Evolutionary conservation across 192 early-diverging fungal genomes (phyloP).

Genomic region (Dissophora ornata): DNA sequence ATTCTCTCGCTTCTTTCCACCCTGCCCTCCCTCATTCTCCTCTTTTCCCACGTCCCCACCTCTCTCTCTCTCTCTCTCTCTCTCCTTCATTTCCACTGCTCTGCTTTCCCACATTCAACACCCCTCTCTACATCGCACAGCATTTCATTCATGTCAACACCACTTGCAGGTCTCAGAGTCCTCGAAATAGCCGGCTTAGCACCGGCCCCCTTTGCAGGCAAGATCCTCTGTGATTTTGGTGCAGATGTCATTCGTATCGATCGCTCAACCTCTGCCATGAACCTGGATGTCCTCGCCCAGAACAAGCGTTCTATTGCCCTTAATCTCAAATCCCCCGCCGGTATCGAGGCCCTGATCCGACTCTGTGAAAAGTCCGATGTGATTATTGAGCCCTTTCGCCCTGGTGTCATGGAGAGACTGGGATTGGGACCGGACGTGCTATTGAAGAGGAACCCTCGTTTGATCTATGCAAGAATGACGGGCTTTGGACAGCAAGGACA

Average conservation of each 20-base stretch:
- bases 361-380: constrained; percentile 67
- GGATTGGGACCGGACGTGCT: constrained; percentile 70
- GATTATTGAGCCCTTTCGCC: constrained; percentile 74
- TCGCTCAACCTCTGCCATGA: constrained; percentile 42
- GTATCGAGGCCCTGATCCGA: constrained; percentile 57
- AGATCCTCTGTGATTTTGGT: constrained; percentile 76
- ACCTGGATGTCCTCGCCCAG: constrained; percentile 62
- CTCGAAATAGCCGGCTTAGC: constrained; percentile 77
- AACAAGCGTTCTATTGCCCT: constrained; percentile 73
- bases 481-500: constrained; percentile 74
- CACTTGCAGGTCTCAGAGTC: constrained; percentile 64
- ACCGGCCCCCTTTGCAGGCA: constrained; percentile 74
- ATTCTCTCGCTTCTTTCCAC: neutral
- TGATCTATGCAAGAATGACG: constrained; percentile 73
- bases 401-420: constrained; percentile 77
- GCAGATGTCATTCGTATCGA: constrained; percentile 76
- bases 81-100: neutral
- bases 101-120: neutral
- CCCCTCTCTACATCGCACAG: neutral
- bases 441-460: constrained; percentile 61
- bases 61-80: neutral
- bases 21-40: neutral
- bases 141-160: constrained; percentile 23
- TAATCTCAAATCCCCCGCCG: constrained; percentile 64
- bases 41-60: neutral